Conservation (phyloP, 2,329 filamentous ascomycete genomes). For the Aureobasidium mangrovei region DNA sequence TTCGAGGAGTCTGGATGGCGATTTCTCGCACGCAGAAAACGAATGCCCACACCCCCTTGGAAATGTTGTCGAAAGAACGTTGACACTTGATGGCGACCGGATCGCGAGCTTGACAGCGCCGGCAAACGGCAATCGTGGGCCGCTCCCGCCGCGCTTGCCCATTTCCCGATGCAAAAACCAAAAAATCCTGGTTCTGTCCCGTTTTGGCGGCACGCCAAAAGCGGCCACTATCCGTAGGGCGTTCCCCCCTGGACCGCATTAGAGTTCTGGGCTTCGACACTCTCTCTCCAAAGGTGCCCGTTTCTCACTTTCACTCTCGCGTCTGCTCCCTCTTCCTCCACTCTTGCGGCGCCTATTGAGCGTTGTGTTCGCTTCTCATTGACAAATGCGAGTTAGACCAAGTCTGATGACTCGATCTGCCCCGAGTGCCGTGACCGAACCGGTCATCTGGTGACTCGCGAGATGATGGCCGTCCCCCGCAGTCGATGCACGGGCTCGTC, state of each 20-base stretch:
- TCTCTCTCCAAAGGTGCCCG: constrained; percentile 4
- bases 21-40: background rate
- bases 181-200: background rate
- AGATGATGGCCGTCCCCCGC: constrained; percentile 5
- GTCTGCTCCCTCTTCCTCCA: constrained; percentile 2
- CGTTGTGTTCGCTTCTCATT: constrained; percentile 5
- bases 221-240: constrained; percentile 9
- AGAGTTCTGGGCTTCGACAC: constrained; percentile 7
- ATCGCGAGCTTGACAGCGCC: constrained; percentile 13
- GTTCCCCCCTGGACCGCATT: constrained; percentile 3
- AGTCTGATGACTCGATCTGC: background rate
- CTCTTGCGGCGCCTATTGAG: constrained; percentile 10
- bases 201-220: constrained; percentile 3
- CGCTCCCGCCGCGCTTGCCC: constrained; percentile 1
- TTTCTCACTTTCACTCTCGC: constrained; percentile 10
- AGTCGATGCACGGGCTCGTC: constrained; percentile 1
- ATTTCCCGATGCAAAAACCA: background rate
- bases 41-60: background rate
- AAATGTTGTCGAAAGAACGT: constrained; percentile 9
- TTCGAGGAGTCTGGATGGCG: constrained; percentile 7
- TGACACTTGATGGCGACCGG: constrained; percentile 6
- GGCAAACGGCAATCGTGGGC: constrained; percentile 12
- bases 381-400: background rate
- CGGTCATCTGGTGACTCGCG: constrained; percentile 10
- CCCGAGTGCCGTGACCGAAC: constrained; percentile 8